Evolutionary conservation across 306 rosid species (phyloP).

Genomic region (Quercus suber): DNA sequence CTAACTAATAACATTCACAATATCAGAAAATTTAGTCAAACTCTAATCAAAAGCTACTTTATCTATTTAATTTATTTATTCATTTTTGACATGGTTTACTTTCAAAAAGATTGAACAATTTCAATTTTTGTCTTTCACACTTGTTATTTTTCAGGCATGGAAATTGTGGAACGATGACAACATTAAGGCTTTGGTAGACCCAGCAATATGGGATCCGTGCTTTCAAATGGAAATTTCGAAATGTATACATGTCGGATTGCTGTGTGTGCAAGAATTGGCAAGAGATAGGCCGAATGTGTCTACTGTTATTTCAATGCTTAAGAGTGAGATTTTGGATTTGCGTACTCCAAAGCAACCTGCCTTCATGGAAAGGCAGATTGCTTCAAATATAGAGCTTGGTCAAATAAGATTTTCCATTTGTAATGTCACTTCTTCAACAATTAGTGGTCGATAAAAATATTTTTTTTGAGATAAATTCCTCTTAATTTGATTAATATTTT

Average conservation of each 20-base stretch:
- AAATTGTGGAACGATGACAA: conserved; percentile 24
- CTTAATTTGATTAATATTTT: no score
- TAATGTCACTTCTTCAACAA: no score
- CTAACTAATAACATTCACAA: accelerated
- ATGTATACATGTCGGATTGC: conserved; percentile 31
- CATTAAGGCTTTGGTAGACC: neutral
- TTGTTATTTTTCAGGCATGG: conserved; percentile 21
- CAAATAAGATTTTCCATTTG: neutral
- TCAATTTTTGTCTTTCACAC: neutral
- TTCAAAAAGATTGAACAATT: neutral
- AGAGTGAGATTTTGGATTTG: conserved; percentile 15
- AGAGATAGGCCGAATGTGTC: conserved; percentile 24
- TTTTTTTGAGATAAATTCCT: no score
- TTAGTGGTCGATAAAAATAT: no score
- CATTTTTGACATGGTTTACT: no score
- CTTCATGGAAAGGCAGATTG: neutral
- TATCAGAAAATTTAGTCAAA: no score
- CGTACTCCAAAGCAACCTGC: conserved; percentile 17
- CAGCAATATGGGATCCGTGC: neutral
- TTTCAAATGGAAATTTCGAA: neutral
- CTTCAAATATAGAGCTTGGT: neutral
- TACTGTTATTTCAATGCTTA: conserved; percentile 22
- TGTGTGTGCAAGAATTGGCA: conserved; percentile 31
- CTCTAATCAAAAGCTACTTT: no score
- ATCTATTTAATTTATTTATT: no score